Conservation (phyloP, 208 protist species). For the Spongospora subterranea region DNA sequence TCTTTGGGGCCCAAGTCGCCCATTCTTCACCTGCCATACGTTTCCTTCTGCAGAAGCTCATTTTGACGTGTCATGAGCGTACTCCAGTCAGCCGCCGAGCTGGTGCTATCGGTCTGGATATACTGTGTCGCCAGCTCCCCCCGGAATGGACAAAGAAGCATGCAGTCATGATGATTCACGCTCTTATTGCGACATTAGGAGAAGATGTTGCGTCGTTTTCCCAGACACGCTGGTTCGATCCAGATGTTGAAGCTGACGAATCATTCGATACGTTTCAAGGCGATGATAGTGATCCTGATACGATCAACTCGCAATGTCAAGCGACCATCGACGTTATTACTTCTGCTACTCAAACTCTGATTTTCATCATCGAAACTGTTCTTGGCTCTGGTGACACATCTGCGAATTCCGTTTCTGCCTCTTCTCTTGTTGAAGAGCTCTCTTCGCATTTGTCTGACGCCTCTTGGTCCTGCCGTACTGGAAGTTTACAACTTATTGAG, state of each 20-base stretch:
- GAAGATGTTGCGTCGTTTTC: background rate
- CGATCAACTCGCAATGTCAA: background rate
- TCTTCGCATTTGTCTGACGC: background rate
- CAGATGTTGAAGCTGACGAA: conserved; percentile 35
- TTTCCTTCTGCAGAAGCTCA: background rate
- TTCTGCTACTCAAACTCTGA: background rate
- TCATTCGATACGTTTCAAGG: background rate
- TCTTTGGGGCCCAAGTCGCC: background rate
- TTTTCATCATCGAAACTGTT: background rate
- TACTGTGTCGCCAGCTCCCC: background rate
- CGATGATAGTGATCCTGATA: background rate
- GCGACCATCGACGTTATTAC: background rate
- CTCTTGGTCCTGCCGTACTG: background rate
- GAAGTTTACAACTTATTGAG: background rate
- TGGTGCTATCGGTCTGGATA: background rate
- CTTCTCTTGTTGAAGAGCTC: background rate
- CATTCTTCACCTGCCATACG: background rate
- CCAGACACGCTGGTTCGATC: conserved; percentile 4
- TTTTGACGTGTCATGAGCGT: background rate
- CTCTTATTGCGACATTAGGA: background rate
- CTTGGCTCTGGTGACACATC: background rate
- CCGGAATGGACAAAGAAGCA: background rate
- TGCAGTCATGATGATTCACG: background rate
- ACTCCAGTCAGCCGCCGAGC: background rate
- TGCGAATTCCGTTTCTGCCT: background rate